A percentile compares a stretch with the other conserved stretches of the same genome.
phyloP scores from a whole-genome alignment of 805 yeast species.

The Cyberlindnera bimundalis region DNA sequence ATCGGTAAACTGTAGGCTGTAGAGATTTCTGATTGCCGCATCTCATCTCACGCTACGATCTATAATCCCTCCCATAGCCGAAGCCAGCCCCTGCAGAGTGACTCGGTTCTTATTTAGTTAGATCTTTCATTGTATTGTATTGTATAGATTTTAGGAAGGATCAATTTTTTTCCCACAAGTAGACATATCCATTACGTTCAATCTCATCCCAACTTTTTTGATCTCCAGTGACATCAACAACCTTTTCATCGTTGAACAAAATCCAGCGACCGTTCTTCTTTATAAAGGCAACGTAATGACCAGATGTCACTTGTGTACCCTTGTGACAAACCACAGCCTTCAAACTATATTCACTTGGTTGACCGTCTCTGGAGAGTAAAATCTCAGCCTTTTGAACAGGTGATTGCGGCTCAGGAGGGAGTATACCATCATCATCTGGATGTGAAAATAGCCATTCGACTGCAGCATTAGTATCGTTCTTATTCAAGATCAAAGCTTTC shows the following conservation, averaged over 20 bases:
- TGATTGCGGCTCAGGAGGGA: conserved; percentile 30
- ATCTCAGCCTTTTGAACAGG: conserved; percentile 8
- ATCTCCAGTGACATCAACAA: conserved; percentile 51
- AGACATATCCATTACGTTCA: conserved; percentile 44
- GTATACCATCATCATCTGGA: conserved; percentile 71
- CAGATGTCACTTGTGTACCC: conserved; percentile 82
- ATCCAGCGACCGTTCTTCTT: conserved; percentile 58
- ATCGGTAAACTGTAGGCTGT: too few species aligned
- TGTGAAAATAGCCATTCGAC: conserved; percentile 88
- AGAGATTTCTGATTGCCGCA: too few species aligned
- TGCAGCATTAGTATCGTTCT: conserved; percentile 66
- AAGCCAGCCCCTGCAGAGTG: too few species aligned
- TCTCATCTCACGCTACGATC: too few species aligned
- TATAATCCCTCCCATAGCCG: too few species aligned
- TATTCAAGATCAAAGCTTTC: conserved; percentile 63
- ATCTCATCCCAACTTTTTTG: conserved; percentile 30
- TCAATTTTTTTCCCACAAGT: conserved; percentile 29
- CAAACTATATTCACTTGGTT: conserved; percentile 38
- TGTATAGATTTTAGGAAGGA: not conserved
- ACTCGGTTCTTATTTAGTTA: too few species aligned
- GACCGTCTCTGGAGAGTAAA: conserved; percentile 6
- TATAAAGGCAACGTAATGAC: conserved; percentile 81
- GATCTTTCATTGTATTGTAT: too few species aligned
- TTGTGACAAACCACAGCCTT: conserved; percentile 78
- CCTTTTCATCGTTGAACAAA: conserved; percentile 83